Evolutionary conservation across 2,329 filamentous ascomycete species (phyloP).

Genomic region (Fusarium camptoceras): DNA sequence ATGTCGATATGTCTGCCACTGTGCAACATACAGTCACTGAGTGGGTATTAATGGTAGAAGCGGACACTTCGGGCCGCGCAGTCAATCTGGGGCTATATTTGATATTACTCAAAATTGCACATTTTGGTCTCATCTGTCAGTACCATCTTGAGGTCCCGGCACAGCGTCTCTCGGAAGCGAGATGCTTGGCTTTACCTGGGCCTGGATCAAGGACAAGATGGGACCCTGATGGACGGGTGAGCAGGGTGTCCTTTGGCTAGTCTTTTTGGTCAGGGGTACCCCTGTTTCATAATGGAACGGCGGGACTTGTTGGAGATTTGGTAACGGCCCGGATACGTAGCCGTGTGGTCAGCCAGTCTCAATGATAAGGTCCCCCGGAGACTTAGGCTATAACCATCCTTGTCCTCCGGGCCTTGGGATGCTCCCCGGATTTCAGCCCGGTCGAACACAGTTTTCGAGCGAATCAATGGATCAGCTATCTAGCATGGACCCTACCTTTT

Average conservation of each 20-base stretch:
- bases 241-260: conserved; percentile 9
- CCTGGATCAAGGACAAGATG: conserved; percentile 26
- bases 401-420: conserved; percentile 45
- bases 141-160: conserved; percentile 45
- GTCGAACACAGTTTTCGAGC: conserved; percentile 39
- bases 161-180: conserved; percentile 44
- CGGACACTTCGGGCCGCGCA: conserved; percentile 25
- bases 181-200: conserved; percentile 42
- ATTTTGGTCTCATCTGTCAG: conserved; percentile 28
- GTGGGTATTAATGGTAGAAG: conserved; percentile 17
- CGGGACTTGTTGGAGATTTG: conserved; percentile 45
- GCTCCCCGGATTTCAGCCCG: conserved; percentile 52
- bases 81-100: conserved; percentile 33
- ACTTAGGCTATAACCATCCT: conserved; percentile 46
- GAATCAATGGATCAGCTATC: conserved; percentile 31
- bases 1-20: neutral
- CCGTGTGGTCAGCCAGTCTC: conserved; percentile 50
- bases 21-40: conserved; percentile 5
- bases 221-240: conserved; percentile 44
- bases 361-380: conserved; percentile 44
- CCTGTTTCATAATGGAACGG: conserved; percentile 34
- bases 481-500: conserved; percentile 37
- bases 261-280: conserved; percentile 23
- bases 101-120: conserved; percentile 28
- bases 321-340: conserved; percentile 53